Evolutionary conservation across 371 early-diverging fungal genomes (phyloP).

Genomic region (Saksenaea vasiformis): DNA sequence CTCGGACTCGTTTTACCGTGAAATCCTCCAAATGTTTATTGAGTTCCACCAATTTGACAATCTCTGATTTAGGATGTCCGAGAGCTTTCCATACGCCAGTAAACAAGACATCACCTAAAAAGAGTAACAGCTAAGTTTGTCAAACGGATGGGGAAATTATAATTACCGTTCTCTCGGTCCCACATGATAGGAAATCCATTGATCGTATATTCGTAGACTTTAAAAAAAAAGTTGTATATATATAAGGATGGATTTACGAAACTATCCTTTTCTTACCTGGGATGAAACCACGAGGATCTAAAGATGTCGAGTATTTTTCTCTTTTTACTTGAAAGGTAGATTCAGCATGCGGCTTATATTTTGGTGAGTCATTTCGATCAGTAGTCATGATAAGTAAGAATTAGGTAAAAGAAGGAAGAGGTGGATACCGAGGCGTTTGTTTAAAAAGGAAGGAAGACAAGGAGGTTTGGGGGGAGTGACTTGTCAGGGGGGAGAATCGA

Average conservation of each 20-base stretch:
- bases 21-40: neutral
- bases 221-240: neutral
- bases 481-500: neutral
- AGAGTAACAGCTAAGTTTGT: neutral
- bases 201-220: neutral
- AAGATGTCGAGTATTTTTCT: neutral
- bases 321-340: neutral
- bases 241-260: too few relatives aligned
- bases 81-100: slow-evolving; percentile 2
- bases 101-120: neutral
- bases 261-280: too few relatives aligned
- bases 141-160: neutral
- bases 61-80: neutral
- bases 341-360: neutral
- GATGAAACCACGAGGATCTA: neutral
- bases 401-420: neutral
- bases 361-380: neutral
- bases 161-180: slow-evolving; percentile 5
- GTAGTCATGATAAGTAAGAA: neutral
- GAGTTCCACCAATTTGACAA: neutral
- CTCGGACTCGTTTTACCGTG: neutral
- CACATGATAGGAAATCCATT: slow-evolving; percentile 1
- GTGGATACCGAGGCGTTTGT: neutral
- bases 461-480: neutral
- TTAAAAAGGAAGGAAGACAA: neutral